Evolutionary conservation across 179 eudicot genomes (phyloP).

Genomic region (Silene noctiflora): DNA sequence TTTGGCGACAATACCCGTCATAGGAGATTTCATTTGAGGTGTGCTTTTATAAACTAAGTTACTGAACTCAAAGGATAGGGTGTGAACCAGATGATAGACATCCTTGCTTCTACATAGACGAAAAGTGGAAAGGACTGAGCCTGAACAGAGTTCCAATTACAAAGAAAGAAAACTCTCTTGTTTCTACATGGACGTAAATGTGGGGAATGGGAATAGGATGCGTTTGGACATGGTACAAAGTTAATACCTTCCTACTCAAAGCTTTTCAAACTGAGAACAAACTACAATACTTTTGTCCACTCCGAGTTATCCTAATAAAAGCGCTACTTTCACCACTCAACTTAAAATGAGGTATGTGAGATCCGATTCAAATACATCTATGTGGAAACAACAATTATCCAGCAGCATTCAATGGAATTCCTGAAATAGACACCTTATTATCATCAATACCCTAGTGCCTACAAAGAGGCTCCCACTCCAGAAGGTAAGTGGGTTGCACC

Average conservation of each 20-base stretch:
- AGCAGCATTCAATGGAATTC: slow-evolving; percentile 8
- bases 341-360: neutral
- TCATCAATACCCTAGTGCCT: neutral
- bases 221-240: neutral
- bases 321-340: neutral
- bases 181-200: neutral
- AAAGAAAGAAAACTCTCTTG: neutral
- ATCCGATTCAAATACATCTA: neutral
- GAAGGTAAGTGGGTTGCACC: too few species aligned
- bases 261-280: neutral
- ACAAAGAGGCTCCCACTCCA: neutral
- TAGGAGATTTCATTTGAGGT: too few species aligned
- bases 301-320: neutral
- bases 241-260: too few species aligned
- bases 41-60: neutral
- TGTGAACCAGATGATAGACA: slow-evolving; percentile 7
- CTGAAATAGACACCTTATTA: neutral
- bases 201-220: neutral
- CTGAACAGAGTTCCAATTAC: neutral
- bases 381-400: neutral
- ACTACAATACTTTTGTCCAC: neutral
- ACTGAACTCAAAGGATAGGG: neutral
- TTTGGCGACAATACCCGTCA: too few species aligned
- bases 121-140: neutral
- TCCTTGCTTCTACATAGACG: too few species aligned